These are phyloP conservation scores for Drechslerella coelobrocha DNA, from an alignment of 2,329 filamentous ascomycete genomes.

Conservation along the genomic window DNA sequence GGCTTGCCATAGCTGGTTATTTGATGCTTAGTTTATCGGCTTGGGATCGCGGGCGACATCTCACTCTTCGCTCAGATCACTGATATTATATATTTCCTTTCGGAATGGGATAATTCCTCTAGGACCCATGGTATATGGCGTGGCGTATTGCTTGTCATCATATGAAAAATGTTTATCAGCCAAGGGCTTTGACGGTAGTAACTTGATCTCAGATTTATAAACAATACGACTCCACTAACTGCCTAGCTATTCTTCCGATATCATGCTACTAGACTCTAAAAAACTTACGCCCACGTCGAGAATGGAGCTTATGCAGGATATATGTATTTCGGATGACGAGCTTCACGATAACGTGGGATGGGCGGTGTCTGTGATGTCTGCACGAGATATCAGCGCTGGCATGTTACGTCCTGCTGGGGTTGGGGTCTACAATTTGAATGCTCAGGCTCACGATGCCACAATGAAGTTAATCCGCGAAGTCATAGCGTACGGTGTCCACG, in stretches of 20 bases:
- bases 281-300: conserved; percentile 82
- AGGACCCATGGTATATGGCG: conserved; percentile 76
- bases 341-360: conserved; percentile 73
- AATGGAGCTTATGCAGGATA: conserved; percentile 69
- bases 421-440: conserved; percentile 80
- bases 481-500: conserved; percentile 77
- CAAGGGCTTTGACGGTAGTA: conserved; percentile 68
- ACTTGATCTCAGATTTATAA: conserved; percentile 53
- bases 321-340: conserved; percentile 23
- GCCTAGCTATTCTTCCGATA: conserved; percentile 65
- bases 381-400: conserved; percentile 77
- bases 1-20: neutral
- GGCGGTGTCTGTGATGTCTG: conserved; percentile 81
- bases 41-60: neutral
- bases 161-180: conserved; percentile 52
- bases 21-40: neutral
- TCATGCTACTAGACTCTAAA: conserved; percentile 92
- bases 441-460: conserved; percentile 69
- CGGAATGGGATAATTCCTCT: neutral
- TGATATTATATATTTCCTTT: conserved; percentile 9
- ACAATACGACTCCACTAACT: conserved; percentile 69
- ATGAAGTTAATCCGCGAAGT: conserved; percentile 80
- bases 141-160: conserved; percentile 63
- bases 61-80: neutral
- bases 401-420: conserved; percentile 70